Percentiles rank a stretch among this genome's conserved stretches.
Evolutionary conservation across 1,284 basidiomycete species (phyloP).

Genomic region (Ustilago crameri): DNA sequence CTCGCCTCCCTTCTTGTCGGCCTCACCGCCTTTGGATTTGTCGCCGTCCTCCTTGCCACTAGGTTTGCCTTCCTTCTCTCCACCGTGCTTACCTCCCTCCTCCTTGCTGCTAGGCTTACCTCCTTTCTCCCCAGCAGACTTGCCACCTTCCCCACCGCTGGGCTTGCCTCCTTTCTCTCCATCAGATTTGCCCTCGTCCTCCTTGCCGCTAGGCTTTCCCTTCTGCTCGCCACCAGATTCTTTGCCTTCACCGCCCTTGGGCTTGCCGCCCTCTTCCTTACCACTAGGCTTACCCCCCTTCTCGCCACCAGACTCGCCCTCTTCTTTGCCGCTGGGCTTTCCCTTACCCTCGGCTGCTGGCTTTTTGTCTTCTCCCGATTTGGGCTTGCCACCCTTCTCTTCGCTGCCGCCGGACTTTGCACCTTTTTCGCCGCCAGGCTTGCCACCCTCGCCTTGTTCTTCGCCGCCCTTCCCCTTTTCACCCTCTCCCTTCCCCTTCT

Average conservation of each 20-base stretch:
- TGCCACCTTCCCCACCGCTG: no score
- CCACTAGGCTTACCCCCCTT: conserved; percentile 2
- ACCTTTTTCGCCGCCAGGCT: conserved; percentile 2
- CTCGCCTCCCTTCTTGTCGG: background rate
- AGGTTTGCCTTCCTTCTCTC: no score
- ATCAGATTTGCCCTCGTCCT: conserved; percentile 7
- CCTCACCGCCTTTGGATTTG: conserved; percentile 2
- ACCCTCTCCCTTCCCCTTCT: background rate
- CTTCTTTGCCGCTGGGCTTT: conserved; percentile 4
- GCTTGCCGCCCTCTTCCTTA: conserved; percentile 6
- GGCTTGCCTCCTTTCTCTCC: conserved; percentile 1
- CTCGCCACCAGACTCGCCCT: conserved; percentile 2
- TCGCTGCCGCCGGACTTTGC: background rate
- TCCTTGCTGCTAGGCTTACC: no score
- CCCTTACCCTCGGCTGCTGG: background rate
- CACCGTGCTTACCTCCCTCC: no score
- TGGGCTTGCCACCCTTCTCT: conserved; percentile 10
- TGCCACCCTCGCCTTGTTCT: conserved; percentile 6
- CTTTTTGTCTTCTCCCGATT: background rate
- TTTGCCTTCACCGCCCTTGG: conserved; percentile 2
- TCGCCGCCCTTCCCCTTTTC: conserved; percentile 3
- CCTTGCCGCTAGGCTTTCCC: conserved; percentile 4
- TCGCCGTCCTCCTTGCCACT: conserved; percentile 1
- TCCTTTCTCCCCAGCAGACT: no score
- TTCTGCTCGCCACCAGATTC: background rate